These are phyloP conservation scores for Xylaria digitata DNA, from an alignment of 2,329 filamentous ascomycete genomes.

Conservation along the genomic window DNA sequence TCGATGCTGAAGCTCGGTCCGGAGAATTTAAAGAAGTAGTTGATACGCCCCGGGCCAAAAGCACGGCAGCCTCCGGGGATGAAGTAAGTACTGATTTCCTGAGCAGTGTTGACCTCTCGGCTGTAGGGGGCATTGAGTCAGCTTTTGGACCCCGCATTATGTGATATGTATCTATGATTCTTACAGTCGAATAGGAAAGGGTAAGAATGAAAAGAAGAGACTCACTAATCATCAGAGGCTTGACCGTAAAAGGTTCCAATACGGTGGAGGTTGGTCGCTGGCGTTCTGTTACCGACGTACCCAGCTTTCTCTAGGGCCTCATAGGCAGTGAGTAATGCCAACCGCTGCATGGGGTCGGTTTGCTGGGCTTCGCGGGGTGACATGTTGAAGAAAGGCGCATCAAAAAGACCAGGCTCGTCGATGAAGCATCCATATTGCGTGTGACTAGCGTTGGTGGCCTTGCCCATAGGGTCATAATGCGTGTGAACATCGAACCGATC, in stretches of 20 bases:
- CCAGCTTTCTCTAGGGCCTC: constrained; percentile 74
- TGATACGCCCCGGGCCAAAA: constrained; percentile 53
- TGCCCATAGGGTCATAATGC: constrained; percentile 43
- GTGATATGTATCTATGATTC: too few species aligned
- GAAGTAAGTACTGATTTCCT: constrained; percentile 64
- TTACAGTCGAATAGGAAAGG: too few species aligned
- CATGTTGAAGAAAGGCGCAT: constrained; percentile 44
- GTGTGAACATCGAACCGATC: constrained; percentile 39
- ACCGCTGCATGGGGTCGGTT: constrained; percentile 73
- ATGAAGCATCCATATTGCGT: constrained; percentile 38
- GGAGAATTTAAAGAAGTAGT: constrained; percentile 52
- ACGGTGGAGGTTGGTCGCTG: constrained; percentile 35
- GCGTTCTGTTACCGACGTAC: constrained; percentile 39
- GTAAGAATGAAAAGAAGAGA: too few species aligned
- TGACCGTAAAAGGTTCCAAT: constrained; percentile 43
- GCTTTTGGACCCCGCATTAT: too few species aligned
- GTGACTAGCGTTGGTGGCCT: constrained; percentile 38
- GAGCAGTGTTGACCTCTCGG: constrained; percentile 70
- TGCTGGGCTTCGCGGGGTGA: constrained; percentile 42
- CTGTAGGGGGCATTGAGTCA: too few species aligned
- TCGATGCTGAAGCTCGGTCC: constrained; percentile 48
- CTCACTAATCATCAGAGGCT: constrained; percentile 55
- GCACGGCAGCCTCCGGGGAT: constrained; percentile 52
- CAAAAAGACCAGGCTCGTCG: constrained; percentile 41
- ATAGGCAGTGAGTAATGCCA: constrained; percentile 73